phyloP scores from a whole-genome alignment of 116 monocot species.

The Thalassia testudinum region DNA sequence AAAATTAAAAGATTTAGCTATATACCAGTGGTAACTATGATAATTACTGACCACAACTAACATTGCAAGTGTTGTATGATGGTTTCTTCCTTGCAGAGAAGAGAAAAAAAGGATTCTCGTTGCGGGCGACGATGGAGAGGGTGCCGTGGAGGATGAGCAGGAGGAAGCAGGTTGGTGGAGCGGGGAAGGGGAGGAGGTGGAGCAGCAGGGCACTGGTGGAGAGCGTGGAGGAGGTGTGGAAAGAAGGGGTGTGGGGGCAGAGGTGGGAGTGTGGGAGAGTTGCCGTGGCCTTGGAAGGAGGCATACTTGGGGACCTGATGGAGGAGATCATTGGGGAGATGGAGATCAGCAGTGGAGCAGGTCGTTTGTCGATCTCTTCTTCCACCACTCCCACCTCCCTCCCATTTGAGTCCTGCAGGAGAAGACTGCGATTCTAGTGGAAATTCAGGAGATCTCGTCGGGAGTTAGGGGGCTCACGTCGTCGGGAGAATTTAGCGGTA shows the following conservation, averaged over 20 bases:
- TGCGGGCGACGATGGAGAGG: too few species aligned
- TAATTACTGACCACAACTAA: too few species aligned
- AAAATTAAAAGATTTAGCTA: too few species aligned
- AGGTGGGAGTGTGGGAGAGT: conserved; percentile 34
- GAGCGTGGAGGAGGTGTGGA: conserved; percentile 42
- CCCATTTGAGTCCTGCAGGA: conserved; percentile 19
- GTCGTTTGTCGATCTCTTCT: not conserved
- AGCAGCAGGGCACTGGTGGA: conserved; percentile 40
- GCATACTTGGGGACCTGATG: conserved; percentile 38
- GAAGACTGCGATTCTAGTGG: conserved; percentile 30
- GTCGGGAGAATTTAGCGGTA: too few species aligned
- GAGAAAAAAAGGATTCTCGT: not conserved
- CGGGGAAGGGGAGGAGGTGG: not conserved
- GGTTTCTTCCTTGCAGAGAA: not conserved
- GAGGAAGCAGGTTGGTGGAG: not conserved
- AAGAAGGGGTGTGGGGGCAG: conserved; percentile 23
- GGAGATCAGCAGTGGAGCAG: conserved; percentile 1
- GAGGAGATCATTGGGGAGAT: conserved; percentile 49
- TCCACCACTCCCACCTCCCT: not conserved
- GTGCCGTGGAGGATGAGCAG: not conserved
- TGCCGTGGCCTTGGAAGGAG: conserved; percentile 28
- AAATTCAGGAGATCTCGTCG: not conserved
- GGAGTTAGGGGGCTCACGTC: too few species aligned
- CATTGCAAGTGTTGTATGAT: too few species aligned
- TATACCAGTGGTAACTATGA: too few species aligned